Evolutionary conservation across 495 filamentous ascomycete species (phyloP).

Genomic region (Penicillium chermesinum): DNA sequence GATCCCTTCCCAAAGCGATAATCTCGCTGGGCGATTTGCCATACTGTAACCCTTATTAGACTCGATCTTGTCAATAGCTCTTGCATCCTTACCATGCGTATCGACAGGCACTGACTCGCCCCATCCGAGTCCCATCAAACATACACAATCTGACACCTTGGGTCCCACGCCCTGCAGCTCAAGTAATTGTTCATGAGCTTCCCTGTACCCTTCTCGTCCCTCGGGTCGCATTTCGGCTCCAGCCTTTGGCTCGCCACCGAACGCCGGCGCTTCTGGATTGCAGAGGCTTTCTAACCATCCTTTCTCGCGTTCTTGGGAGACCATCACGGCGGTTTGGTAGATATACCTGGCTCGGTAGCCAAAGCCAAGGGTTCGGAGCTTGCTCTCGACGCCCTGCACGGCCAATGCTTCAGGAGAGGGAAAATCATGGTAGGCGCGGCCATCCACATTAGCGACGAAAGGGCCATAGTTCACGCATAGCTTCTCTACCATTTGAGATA

Average conservation of each 20-base stretch:
- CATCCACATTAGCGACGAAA: constrained; percentile 64
- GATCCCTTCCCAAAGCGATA: constrained; percentile 87
- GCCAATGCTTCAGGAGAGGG: constrained; percentile 68
- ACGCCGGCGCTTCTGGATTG: constrained; percentile 67
- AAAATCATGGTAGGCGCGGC: constrained; percentile 79
- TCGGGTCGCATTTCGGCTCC: constrained; percentile 51
- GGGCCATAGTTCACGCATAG: constrained; percentile 82
- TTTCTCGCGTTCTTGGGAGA: constrained; percentile 57
- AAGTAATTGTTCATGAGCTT: constrained; percentile 77
- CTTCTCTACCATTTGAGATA: constrained; percentile 94
- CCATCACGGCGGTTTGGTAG: constrained; percentile 71
- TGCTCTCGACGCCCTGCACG: constrained; percentile 62
- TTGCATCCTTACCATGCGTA: constrained; percentile 64
- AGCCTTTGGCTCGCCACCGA: constrained; percentile 38
- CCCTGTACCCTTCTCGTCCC: constrained; percentile 65
- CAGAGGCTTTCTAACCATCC: constrained; percentile 72
- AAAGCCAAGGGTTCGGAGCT: constrained; percentile 80
- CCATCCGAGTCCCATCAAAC: constrained; percentile 97
- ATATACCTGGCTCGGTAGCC: constrained; percentile 94
- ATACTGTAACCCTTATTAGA: constrained; percentile 50
- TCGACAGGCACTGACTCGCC: constrained; percentile 91
- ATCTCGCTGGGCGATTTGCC: constrained; percentile 95
- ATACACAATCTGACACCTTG: constrained; percentile 96
- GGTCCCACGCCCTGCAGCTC: constrained; percentile 82
- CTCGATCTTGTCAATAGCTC: not conserved